Conservation (phyloP, 1,284 basidiomycete genomes). For the Pisolithus thermaeus region DNA sequence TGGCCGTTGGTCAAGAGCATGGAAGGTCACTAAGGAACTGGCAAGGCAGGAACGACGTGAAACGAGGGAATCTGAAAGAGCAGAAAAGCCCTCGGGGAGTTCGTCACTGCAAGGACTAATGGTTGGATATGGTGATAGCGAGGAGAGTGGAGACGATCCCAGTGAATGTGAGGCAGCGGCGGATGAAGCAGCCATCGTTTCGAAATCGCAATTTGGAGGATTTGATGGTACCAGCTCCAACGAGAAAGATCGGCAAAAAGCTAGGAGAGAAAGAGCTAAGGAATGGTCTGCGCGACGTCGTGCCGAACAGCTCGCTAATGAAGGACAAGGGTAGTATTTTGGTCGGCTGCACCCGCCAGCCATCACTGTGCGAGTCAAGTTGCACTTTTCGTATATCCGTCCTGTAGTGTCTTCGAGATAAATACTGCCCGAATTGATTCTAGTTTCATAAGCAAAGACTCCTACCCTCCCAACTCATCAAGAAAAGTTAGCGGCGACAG, state of each 20-base stretch:
- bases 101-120: slow-evolving; percentile 41
- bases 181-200: no score
- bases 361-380: no score
- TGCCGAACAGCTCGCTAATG: slow-evolving; percentile 9
- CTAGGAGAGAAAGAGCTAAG: slow-evolving; percentile 46
- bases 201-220: not conserved
- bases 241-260: slow-evolving; percentile 39
- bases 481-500: no score
- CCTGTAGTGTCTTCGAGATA: no score
- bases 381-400: no score
- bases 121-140: no score
- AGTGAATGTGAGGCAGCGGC: no score
- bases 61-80: slow-evolving; percentile 2
- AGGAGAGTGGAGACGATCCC: no score
- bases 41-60: slow-evolving; percentile 24
- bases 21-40: slow-evolving; percentile 48
- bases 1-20: slow-evolving; percentile 63
- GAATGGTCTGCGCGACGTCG: slow-evolving; percentile 51
- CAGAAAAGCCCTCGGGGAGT: not conserved
- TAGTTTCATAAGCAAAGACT: no score
- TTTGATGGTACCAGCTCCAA: slow-evolving; percentile 21
- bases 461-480: no score
- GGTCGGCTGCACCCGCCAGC: not conserved
- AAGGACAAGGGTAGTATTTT: not conserved
- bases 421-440: no score